Conservation (phyloP, 192 early-diverging fungal species). For the Geranomyces michiganensis region DNA sequence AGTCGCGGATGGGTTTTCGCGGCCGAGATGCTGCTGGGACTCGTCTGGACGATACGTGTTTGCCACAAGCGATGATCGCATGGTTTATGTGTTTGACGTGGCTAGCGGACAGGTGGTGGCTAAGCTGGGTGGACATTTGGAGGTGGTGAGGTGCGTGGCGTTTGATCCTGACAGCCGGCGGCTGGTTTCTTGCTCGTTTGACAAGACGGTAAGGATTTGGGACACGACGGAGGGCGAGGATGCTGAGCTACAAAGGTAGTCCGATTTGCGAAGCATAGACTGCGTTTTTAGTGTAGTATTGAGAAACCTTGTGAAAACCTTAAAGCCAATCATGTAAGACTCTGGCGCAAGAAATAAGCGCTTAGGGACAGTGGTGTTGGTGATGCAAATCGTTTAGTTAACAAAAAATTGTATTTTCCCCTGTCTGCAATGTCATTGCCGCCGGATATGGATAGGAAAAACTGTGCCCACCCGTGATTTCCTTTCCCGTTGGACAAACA, state of each 20-base stretch:
- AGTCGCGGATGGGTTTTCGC: slow-evolving; percentile 63
- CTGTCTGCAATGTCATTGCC: no score
- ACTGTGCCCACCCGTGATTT: no score
- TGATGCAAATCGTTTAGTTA: no score
- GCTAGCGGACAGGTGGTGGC: slow-evolving; percentile 48
- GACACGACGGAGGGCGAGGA: slow-evolving; percentile 21
- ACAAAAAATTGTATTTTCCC: no score
- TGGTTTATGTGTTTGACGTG: slow-evolving; percentile 57
- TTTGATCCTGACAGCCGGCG: slow-evolving; percentile 44
- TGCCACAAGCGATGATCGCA: slow-evolving; percentile 64
- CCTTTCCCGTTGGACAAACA: no score
- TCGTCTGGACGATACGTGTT: slow-evolving; percentile 63
- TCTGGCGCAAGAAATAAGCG: no score
- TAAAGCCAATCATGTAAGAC: no score
- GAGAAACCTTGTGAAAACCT: no score
- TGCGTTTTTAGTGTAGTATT: no score
- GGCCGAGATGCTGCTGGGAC: slow-evolving; percentile 69
- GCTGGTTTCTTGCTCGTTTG: slow-evolving; percentile 62
- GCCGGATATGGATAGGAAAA: no score
- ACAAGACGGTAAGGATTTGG: slow-evolving; percentile 63
- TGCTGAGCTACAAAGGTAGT: not conserved
- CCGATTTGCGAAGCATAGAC: no score
- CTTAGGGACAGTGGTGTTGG: no score
- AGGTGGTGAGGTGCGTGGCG: slow-evolving; percentile 54
- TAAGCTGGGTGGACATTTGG: slow-evolving; percentile 59